Percentiles rank a stretch among this genome's conserved stretches.
phyloP scores from a whole-genome alignment of 768 basidiomycete genomes.

The Thelephora ganbajun region DNA sequence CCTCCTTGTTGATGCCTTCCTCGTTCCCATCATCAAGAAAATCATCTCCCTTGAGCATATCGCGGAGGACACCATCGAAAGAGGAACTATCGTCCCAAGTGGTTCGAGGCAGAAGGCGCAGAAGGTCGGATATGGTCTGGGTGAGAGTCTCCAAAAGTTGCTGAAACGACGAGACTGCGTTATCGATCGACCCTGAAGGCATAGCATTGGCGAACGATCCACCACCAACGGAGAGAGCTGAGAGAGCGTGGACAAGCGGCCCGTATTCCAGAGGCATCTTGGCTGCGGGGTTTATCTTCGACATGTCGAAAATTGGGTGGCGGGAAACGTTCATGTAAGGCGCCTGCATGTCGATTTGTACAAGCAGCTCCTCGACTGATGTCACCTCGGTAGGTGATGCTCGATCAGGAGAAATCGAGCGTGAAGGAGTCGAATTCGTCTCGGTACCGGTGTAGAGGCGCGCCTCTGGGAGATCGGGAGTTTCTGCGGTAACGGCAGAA shows the following conservation, averaged over 20 bases:
- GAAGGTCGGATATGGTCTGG: constrained; percentile 77
- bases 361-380: constrained; percentile 49
- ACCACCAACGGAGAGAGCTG: constrained; percentile 74
- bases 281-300: constrained; percentile 58
- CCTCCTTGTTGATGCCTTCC: constrained; percentile 56
- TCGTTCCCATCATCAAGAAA: constrained; percentile 65
- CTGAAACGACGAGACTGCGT: constrained; percentile 82
- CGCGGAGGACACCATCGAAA: constrained; percentile 72
- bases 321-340: constrained; percentile 52
- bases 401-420: constrained; percentile 46
- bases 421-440: constrained; percentile 41
- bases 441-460: constrained; percentile 21
- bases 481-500: constrained; percentile 35
- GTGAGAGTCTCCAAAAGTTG: constrained; percentile 80
- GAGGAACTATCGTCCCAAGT: constrained; percentile 88
- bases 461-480: constrained; percentile 22
- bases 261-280: constrained; percentile 77
- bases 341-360: constrained; percentile 47
- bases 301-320: constrained; percentile 63
- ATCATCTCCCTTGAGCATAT: constrained; percentile 83
- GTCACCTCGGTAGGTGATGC: constrained; percentile 28
- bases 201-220: constrained; percentile 75
- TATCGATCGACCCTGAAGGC: constrained; percentile 81
- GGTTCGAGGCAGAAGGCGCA: constrained; percentile 74
- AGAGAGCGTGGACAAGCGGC: constrained; percentile 73